These are phyloP conservation scores for Plantago elongata DNA, from an alignment of 257 asterid genomes.

Conservation along the genomic window DNA sequence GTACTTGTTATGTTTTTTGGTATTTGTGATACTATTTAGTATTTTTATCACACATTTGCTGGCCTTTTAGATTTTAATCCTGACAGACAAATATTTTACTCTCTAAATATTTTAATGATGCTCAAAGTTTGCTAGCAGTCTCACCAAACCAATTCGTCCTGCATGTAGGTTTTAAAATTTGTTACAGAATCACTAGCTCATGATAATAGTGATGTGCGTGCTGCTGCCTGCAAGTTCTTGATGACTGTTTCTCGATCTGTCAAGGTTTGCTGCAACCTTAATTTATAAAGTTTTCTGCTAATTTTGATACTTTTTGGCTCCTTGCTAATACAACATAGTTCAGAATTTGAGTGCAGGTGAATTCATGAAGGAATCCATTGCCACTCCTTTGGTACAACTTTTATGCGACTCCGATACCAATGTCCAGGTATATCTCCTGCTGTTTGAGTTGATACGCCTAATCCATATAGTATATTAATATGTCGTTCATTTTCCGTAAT, in stretches of 20 bases:
- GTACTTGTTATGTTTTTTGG: no score
- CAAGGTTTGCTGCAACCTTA: slow-evolving; percentile 52
- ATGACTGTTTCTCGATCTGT: slow-evolving; percentile 81
- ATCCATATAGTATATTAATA: slow-evolving; percentile 1
- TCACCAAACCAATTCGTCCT: slow-evolving; percentile 19
- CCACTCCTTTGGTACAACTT: slow-evolving; percentile 68
- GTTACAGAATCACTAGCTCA: slow-evolving; percentile 57
- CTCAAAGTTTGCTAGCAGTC: slow-evolving; percentile 5
- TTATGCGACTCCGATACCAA: slow-evolving; percentile 50
- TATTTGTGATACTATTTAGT: no score
- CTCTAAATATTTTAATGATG: slow-evolving; percentile 1
- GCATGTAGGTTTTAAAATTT: slow-evolving; percentile 52
- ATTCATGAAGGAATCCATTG: slow-evolving; percentile 56
- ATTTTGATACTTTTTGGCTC: slow-evolving; percentile 13
- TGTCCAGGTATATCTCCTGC: slow-evolving; percentile 57
- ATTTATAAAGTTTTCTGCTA: slow-evolving; percentile 14
- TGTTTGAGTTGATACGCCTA: slow-evolving; percentile 8
- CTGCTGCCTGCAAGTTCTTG: slow-evolving; percentile 82
- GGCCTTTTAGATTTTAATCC: no score
- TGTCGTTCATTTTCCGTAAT: slow-evolving; percentile 8
- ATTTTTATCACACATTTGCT: no score
- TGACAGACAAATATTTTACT: no score
- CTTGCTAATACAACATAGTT: slow-evolving; percentile 31
- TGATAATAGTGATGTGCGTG: slow-evolving; percentile 71
- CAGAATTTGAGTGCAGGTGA: slow-evolving; percentile 90